A percentile compares a stretch with the other conserved stretches of the same genome.
These are phyloP conservation scores for Arabidopsis thaliana DNA, from an alignment of 345 rosid species.

Conservation along the genomic window DNA sequence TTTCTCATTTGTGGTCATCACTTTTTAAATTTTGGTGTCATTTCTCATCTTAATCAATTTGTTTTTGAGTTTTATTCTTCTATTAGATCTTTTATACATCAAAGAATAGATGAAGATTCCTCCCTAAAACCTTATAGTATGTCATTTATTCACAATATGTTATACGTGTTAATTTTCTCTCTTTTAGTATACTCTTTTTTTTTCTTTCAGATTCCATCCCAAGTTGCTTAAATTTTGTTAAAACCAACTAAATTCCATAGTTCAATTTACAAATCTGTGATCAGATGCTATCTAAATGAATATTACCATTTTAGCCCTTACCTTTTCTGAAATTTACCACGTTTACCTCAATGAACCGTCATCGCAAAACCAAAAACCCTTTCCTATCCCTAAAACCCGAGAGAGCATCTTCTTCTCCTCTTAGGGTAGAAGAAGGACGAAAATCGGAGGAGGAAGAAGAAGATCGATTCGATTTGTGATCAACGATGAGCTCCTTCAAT, in stretches of 20 bases:
- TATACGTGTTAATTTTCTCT: too few relatives aligned
- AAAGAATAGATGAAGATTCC: too few relatives aligned
- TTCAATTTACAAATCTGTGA: neutral
- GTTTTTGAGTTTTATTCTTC: neutral
- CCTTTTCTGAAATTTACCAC: neutral
- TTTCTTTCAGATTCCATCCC: neutral
- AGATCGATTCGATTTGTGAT: slow-evolving; percentile 13
- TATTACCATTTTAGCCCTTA: neutral
- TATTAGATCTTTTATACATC: slow-evolving; percentile 5
- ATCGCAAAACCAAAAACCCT: slow-evolving; percentile 34
- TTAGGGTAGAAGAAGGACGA: slow-evolving; percentile 5
- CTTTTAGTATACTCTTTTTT: too few relatives aligned
- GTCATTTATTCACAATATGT: too few relatives aligned
- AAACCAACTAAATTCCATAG: neutral
- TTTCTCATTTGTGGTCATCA: slow-evolving; percentile 30
- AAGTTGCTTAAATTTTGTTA: neutral
- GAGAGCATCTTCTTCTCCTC: slow-evolving; percentile 17
- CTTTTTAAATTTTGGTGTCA: slow-evolving; percentile 12
- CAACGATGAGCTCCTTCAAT: slow-evolving; percentile 65
- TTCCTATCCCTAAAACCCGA: slow-evolving; percentile 41
- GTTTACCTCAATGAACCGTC: neutral
- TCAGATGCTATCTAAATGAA: neutral
- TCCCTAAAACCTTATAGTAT: too few relatives aligned
- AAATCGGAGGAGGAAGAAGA: neutral
- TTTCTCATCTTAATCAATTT: neutral